Evolutionary conservation across 2,329 filamentous ascomycete species (phyloP), one percentile per base, ranked within the genome.

Genomic region (Aspergillus sergii): DNA sequence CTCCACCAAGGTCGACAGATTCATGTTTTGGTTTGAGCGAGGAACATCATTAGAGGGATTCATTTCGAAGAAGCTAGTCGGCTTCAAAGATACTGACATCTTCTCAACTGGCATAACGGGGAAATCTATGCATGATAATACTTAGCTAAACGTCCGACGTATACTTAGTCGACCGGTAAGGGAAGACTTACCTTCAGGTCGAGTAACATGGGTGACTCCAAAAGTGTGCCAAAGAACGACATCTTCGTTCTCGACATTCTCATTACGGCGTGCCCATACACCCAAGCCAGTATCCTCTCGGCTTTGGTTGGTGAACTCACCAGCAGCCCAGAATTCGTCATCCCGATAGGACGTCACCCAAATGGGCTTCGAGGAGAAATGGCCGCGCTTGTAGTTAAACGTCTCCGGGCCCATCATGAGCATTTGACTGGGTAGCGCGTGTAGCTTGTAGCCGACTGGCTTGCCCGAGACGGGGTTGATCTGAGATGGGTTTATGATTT

Each of bases 261-360:
- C 51, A 19, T 30, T n/a, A 6, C 59, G 53, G 1, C 21, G 36
- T 19, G 41, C 51, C 59, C 51, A 61, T 12, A 48, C 30, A 14
- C 28, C 51, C 28, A 61, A 7, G 4, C 59, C 82, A 2, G 75
- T 68, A 62, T 84, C 83, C 14, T 66, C 63, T 28, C 78, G 76
- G 36, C 75, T 78, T 67, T 84, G 82, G 59, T 83, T 68, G 4
- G 83, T 85, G 61, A 79, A 84, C 28, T 77, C 68, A 1, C 84
- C 83, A 0, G 76, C 83, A 0, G 84, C 82, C 64, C 79, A 85
- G 26, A 84, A 81, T 64, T 85, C 81, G 21, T 81, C 14, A 4
- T 39, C 21, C 2, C 12, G 16, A 8, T 59, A 51, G 12, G 41
- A 26, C 5, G 45, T 59, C 4, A 59, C 28, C 21, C 30, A 50